Conservation (phyloP, 805 yeast genomes). For the Ogataea paraovalis region DNA sequence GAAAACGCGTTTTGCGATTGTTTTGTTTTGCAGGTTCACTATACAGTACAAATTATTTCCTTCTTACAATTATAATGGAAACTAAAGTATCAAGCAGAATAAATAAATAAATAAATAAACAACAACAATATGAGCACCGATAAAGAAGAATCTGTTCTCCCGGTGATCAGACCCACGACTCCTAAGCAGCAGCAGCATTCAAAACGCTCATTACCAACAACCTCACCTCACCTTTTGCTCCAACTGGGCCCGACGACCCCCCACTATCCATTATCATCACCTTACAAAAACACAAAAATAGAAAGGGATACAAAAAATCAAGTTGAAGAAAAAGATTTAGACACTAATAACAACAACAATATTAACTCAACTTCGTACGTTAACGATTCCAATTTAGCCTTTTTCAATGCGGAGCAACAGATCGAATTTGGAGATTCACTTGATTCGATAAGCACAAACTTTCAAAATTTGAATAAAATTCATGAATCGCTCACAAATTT, state of each 20-base stretch:
- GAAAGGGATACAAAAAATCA: too few species aligned
- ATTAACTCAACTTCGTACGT: too few species aligned
- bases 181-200: background rate
- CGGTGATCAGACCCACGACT: background rate
- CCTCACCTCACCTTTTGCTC: background rate
- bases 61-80: too few species aligned
- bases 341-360: too few species aligned
- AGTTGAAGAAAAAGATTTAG: too few species aligned
- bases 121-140: background rate
- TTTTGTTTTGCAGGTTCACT: too few species aligned
- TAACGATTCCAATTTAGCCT: constrained; percentile 16
- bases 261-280: constrained; percentile 21
- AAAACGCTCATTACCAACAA: background rate
- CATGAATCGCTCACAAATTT: constrained; percentile 62
- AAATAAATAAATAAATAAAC: too few species aligned
- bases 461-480: constrained; percentile 51
- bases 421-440: constrained; percentile 16
- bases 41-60: too few species aligned
- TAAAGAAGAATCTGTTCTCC: background rate
- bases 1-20: too few species aligned
- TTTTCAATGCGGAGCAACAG: constrained; percentile 18
- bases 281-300: constrained; percentile 10
- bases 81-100: too few species aligned
- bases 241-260: too few species aligned
- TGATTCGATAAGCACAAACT: constrained; percentile 45